A percentile compares a stretch with the other conserved stretches of the same genome.
Evolutionary conservation across 2,329 filamentous ascomycete genomes (phyloP).

Genomic region (Botrytis medusae): DNA sequence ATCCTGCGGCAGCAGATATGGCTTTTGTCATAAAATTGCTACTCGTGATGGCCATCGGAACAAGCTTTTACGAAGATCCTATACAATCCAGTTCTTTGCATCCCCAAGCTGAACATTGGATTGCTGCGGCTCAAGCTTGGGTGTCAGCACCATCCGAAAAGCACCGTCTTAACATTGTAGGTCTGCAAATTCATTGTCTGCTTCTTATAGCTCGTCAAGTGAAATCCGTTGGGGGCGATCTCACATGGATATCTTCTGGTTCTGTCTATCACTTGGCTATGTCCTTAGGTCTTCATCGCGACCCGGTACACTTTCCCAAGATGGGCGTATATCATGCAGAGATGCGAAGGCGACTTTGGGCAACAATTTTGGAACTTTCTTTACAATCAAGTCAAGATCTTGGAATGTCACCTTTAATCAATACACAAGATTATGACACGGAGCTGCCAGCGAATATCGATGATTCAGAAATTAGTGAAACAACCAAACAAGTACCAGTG

Average conservation of each 20-base stretch:
- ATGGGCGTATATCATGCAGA: constrained; percentile 51
- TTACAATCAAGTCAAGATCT: constrained; percentile 52
- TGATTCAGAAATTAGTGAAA: constrained; percentile 51
- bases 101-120: constrained; percentile 26
- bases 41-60: constrained; percentile 27
- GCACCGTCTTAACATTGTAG: constrained; percentile 47
- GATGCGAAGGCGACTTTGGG: constrained; percentile 57
- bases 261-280: constrained; percentile 52
- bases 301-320: constrained; percentile 50
- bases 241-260: constrained; percentile 53
- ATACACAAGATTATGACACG: constrained; percentile 50
- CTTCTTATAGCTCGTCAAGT: constrained; percentile 51
- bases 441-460: constrained; percentile 51
- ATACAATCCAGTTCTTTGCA: constrained; percentile 9
- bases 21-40: constrained; percentile 26
- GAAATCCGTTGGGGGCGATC: constrained; percentile 49
- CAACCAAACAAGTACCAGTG: constrained; percentile 27
- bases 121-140: constrained; percentile 28
- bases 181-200: constrained; percentile 54
- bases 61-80: constrained; percentile 25
- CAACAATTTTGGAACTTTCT: constrained; percentile 53
- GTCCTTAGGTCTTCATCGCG: constrained; percentile 57
- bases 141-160: constrained; percentile 44
- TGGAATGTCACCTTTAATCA: constrained; percentile 51
- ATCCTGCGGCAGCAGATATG: constrained; percentile 24